Evolutionary conservation across 306 rosid genomes (phyloP), one percentile per base, ranked within the genome.

Genomic region (Casuarina glauca): DNA sequence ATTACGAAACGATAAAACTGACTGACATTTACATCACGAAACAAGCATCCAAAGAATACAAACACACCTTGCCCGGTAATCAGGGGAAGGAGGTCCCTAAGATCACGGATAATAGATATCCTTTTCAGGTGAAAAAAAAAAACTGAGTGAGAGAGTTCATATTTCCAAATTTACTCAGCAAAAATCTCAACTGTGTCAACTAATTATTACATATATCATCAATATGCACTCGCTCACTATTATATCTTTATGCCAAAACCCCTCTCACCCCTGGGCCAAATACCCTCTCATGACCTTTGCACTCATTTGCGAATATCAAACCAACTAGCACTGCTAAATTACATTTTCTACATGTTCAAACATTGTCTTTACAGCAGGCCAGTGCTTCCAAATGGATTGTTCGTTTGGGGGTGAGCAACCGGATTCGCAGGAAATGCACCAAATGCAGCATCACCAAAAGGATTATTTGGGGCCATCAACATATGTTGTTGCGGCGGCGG

Each of bases 381-480:
- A 2, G 97, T 83, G 90, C 86, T 89, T 87, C 98, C 99, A 82
- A 93, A 96, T 45, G 99, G 99, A 74, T 96, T 96, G 84, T 75
- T 94, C 4, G 88, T 82, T 20, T 89, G 96, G 16, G 89, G 91
- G 70, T 91, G 98, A 72, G 91, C 79, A 71, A 62, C 78, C 10
- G 80, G 86, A 57, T 88, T 83, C 70, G 80, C 66, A 42, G 95
- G 89, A 79, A 87, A 96, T 35, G 92, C 83, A 74, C 93, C 96
- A 74, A 82, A 96, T 69, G 97, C 97, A 19, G 88, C 61, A 83
- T 93, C 99, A 9, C 92, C 98, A 51, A 96, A 96, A 70, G 98
- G 98, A 84, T 96, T 96, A 35, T 94, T 83, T 6, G 93, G 86
- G 69, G 84, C 83, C 98, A 95, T 88, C 84, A 81, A 38, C 80